Base-by-base conservation (phyloP, 257 asterid genomes). In the Solanum sparsipilum region DNA sequence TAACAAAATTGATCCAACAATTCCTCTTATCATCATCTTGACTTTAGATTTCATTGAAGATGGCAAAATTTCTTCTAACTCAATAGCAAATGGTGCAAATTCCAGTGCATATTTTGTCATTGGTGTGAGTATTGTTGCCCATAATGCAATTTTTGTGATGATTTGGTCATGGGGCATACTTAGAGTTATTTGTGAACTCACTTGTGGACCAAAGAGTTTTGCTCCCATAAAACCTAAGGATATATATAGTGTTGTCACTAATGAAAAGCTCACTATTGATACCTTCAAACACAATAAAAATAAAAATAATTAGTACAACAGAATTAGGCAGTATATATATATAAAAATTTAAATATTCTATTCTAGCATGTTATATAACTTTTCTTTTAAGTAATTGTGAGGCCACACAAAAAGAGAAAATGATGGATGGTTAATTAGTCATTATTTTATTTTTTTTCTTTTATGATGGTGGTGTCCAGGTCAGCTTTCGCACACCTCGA, bases 101-200 rank as follows among this genome's bases (percentile, higher is more conserved):
- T 93, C 96, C 2, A 95, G 91, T 9, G 96, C 98, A 81, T 94
- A 94, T 91, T 94, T 94, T 9, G 98, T 95, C 95, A 95, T 91
- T 21, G 98, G 98, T 7, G 95, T 93, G 31, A 93, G 89, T 11
- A 93, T 91, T 2, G 96, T 93, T 44, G 98, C 95, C 98, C 98
- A 94, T 3, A 94, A 91, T 34, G 98, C 98, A 36, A 95, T 88
- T 90, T 95, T 94, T 1, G 98, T 92, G 75, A 90, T 48, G 5
- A 92, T 65, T 13, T 73, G 90, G 20, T 89, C 86, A 20, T 31
- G 89, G 18, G 98, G 96, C 96, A 94, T 92, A 93, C 95, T 93
- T 75, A 95, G 91, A 18, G 98, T 95, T 70, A 94, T 91, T 79
- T 94, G 96, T n/a, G 98, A 90, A 83, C 86, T 90, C 44, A 94